Evolutionary conservation across 2,329 filamentous ascomycete species (phyloP), one percentile per base, ranked within the genome.

Genomic region (Botrytis galanthina): DNA sequence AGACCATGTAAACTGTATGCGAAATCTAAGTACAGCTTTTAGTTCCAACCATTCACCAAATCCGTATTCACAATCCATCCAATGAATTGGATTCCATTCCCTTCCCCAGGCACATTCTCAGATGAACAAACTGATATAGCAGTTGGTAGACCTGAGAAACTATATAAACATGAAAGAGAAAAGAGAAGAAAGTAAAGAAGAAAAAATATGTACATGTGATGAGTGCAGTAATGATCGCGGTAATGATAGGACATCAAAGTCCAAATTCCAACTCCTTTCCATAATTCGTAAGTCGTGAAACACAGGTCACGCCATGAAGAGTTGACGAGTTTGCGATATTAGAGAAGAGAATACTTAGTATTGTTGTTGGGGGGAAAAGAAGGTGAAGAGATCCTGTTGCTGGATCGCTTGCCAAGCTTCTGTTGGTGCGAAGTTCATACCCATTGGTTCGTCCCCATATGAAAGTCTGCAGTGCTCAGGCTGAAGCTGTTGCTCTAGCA

Each of bases 1-100:
- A 16, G 37, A 68, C 46, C n/a, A 6, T 54, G 5, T 54, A 35
- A 67, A 51, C 42, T 37, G 12, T 66, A 20, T 42, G 16, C 29
- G 9, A 29, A 29, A 68, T 68, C 46, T 68, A 68, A 54, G 46
- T 54, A 68, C 64, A 39, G 64, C 32, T 39, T 39, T 51, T 57
- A n/a, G 12, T 67, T 51, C 46, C 63, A 67, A 37, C 46, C 64
- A 68, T 54, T n/a, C 22, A 51, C 46, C 46, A 39, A 54, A 68
- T 51, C 26, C 51, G 14, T 39, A 54, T 68, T 37, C 22, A 54
- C 46, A 67, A 51, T n/a, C 16, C 9, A 16, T 68, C 26, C 35
- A 48, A 29, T 29, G 1, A 6, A 54, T 39, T 39, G 1, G 1
- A 39, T 54, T 29, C 46, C 46, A 68, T 48, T 22, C 20, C 32